Evolutionary conservation across 164 flowering plant species (phyloP).

Genomic region (Brasenia schreberi): DNA sequence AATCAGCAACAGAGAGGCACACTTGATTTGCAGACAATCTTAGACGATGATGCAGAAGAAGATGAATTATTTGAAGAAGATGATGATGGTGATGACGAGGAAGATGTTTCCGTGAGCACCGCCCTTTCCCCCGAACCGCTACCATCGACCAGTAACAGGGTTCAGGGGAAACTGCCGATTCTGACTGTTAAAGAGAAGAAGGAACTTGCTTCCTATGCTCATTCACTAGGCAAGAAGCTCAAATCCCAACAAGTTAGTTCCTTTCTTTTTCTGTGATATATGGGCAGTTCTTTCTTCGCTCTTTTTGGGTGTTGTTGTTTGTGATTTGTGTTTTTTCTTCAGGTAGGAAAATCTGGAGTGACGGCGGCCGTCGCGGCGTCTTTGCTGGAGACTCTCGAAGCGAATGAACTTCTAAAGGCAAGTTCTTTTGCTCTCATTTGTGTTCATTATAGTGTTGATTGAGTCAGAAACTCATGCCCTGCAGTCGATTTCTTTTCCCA

Average conservation of each 20-base stretch:
- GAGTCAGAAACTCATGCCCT: too few species aligned
- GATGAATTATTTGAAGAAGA: neutral
- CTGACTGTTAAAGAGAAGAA: slow-evolving; percentile 57
- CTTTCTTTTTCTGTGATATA: neutral
- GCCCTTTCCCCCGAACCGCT: neutral
- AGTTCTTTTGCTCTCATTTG: neutral
- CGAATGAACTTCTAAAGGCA: slow-evolving; percentile 93
- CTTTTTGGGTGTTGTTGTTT: neutral
- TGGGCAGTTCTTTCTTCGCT: neutral
- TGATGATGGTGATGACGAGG: neutral
- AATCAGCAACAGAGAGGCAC: neutral
- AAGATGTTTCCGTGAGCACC: neutral
- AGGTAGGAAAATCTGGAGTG: slow-evolving; percentile 83
- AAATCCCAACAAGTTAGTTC: slow-evolving; percentile 38
- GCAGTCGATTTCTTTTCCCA: too few species aligned
- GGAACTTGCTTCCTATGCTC: slow-evolving; percentile 72
- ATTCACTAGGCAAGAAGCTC: slow-evolving; percentile 76
- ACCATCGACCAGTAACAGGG: neutral
- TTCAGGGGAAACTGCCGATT: neutral
- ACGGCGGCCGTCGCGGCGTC: slow-evolving; percentile 53
- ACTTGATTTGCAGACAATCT: neutral
- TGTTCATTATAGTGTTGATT: neutral
- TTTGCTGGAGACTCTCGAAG: slow-evolving; percentile 64
- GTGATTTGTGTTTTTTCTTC: neutral
- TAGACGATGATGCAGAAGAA: neutral